phyloP scores from a whole-genome alignment of 345 rosid species.

The Camelina neglecta region DNA sequence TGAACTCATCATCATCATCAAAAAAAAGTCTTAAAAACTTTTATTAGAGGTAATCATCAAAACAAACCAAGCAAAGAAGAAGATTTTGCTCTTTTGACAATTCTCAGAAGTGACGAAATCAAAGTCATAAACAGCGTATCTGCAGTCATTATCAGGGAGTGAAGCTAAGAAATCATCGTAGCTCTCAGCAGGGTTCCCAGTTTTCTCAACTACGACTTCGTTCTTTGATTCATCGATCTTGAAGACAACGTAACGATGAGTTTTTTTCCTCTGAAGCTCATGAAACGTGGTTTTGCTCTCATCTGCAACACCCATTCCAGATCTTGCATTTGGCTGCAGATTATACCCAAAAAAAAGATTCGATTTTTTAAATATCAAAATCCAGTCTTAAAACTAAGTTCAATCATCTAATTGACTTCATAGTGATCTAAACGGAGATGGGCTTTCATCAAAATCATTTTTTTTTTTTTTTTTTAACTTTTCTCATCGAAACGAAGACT shows the following conservation, averaged over 20 bases:
- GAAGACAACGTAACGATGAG: conserved; percentile 67
- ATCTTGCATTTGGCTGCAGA: conserved; percentile 71
- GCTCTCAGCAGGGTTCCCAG: conserved; percentile 63
- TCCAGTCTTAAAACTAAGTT: background rate
- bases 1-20: conserved; percentile 6
- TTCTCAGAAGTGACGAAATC: conserved; percentile 79
- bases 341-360: background rate
- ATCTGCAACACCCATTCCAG: conserved; percentile 83
- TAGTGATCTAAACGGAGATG: background rate
- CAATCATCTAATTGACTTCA: background rate
- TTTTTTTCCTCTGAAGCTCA: conserved; percentile 77
- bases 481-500: background rate
- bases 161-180: conserved; percentile 75
- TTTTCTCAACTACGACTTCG: conserved; percentile 71
- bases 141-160: conserved; percentile 72
- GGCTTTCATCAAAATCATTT: background rate
- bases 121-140: conserved; percentile 78
- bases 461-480: background rate
- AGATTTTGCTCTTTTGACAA: conserved; percentile 83
- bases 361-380: conserved; percentile 20
- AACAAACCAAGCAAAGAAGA: conserved; percentile 77
- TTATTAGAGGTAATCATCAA: conserved; percentile 8
- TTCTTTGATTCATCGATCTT: conserved; percentile 68
- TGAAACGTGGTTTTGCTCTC: conserved; percentile 59
- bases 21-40: background rate